phyloP scores from a whole-genome alignment of 2,329 filamentous ascomycete genomes.

The Grosmannia serpens region DNA sequence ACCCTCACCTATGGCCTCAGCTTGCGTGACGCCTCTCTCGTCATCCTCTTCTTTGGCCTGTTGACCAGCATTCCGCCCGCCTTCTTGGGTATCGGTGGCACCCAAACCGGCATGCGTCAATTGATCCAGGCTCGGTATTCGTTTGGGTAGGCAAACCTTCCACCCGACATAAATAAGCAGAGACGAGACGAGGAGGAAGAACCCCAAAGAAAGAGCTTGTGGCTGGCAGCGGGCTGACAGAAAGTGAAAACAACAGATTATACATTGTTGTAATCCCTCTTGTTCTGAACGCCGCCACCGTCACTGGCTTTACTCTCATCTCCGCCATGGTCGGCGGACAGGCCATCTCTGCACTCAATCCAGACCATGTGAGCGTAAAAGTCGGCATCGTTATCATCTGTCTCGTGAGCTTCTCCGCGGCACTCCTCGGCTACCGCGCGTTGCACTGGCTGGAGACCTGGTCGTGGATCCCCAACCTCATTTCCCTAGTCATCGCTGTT shows the following conservation, averaged over 20 bases:
- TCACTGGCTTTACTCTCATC: conserved; percentile 46
- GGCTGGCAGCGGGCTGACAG: neutral
- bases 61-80: conserved; percentile 42
- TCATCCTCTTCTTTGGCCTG: conserved; percentile 48
- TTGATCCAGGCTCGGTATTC: conserved; percentile 50
- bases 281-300: conserved; percentile 42
- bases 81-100: conserved; percentile 42
- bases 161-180: neutral
- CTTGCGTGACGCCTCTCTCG: conserved; percentile 41
- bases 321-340: conserved; percentile 45
- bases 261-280: conserved; percentile 40
- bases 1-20: conserved; percentile 41
- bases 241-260: conserved; percentile 17
- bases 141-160: conserved; percentile 31
- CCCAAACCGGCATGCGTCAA: conserved; percentile 46
- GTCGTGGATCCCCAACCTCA: conserved; percentile 43
- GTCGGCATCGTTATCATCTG: conserved; percentile 47
- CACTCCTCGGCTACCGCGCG: conserved; percentile 42
- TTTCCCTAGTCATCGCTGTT: conserved; percentile 38
- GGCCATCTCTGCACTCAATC: conserved; percentile 34
- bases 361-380: conserved; percentile 33
- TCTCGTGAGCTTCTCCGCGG: conserved; percentile 38
- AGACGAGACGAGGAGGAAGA: neutral
- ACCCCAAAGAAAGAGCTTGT: neutral
- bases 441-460: conserved; percentile 44